Evolutionary conservation across 306 rosid species (phyloP), one percentile per base, ranked within the genome.

Genomic region (Medicago ruthenica): DNA sequence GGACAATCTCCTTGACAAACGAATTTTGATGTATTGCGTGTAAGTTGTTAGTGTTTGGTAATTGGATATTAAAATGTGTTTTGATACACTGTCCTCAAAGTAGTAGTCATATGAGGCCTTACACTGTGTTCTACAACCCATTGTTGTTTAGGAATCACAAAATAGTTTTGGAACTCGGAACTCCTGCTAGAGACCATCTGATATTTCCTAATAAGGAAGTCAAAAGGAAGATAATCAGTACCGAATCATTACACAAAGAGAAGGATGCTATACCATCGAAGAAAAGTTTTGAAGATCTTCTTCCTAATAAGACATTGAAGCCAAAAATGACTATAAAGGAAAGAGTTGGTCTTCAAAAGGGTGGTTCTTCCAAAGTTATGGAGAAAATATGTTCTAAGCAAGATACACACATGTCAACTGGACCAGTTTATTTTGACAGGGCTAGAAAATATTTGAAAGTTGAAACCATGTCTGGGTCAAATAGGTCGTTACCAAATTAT

Each of bases 21-120:
- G 89, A 71, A 86, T 88, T 76, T 86, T 90, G 79, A 85, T 86
- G 65, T 90, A 90, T 75, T 90, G 96, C 86, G 42, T 51, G 96
- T 90, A 87, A 86, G 96, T 85, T 75, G 53, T 80, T 61, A 54
- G 48, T 68, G 22, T 58, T 41, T 67, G n/a, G 24, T 67, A 31
- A 27, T 70, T 61, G 51, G 55, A 50, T 73, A 41, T 60, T 63
- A 7, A 68, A 36, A 39, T 61, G 64, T 61, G 61, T 71, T 59
- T 67, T 54, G 42, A 13, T 53, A 55, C 31, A 68, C 31, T 27
- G 16, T 57, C 50, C 41, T 59, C 34, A 44, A 45, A 45, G 21
- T 76, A 40, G 20, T 47, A 59, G 31, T 58, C 54, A 44, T 45
- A 69, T 59, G 70, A 58, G 76, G 54, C 42, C 64, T 77, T 34